Evolutionary conservation across 305 asterid species (phyloP).

Genomic region (Solanum hybrid): DNA sequence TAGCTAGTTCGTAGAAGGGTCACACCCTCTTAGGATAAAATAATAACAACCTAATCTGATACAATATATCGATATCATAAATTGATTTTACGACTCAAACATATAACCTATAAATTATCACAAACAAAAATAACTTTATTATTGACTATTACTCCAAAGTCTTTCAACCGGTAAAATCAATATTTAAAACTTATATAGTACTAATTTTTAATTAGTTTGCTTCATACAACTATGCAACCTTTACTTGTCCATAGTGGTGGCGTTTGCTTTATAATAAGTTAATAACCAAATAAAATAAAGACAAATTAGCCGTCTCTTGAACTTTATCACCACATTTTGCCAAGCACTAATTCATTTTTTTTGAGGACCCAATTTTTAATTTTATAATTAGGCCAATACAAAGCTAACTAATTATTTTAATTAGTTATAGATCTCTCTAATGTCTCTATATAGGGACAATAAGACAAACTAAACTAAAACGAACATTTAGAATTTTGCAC

Average conservation of each 20-base stretch:
- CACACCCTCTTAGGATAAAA: background rate
- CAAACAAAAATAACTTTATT: background rate
- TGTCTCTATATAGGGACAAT: background rate
- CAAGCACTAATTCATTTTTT: background rate
- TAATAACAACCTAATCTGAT: background rate
- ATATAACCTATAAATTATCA: background rate
- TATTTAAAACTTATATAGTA: background rate
- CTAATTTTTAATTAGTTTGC: background rate
- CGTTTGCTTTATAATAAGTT: background rate
- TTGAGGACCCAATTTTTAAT: background rate
- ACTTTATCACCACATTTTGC: background rate
- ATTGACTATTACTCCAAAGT: background rate
- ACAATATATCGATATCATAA: background rate
- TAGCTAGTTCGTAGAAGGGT: background rate
- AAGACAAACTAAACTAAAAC: background rate
- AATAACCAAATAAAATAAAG: background rate
- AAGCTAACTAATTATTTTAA: background rate
- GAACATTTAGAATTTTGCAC: background rate
- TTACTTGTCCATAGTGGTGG: background rate
- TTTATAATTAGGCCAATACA: background rate
- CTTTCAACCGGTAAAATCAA: background rate
- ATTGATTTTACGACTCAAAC: background rate
- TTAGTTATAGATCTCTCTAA: background rate
- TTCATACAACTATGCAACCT: background rate
- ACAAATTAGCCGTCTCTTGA: background rate